phyloP scores from a whole-genome alignment of 2,329 filamentous ascomycete species.

The Calonectria hongkongensis region DNA sequence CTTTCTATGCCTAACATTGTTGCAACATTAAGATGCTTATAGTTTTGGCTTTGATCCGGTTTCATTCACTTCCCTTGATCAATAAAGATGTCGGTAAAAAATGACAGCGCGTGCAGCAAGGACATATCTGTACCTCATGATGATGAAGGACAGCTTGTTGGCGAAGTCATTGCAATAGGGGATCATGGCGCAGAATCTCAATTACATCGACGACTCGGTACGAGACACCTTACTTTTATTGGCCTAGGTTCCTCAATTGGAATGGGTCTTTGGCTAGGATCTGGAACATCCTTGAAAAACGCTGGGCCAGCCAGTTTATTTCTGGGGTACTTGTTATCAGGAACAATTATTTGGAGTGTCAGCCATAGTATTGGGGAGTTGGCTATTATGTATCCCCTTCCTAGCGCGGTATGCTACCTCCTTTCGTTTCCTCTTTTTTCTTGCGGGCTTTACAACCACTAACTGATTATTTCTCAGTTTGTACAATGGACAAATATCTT shows the following conservation, averaged over 20 bases:
- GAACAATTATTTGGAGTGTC: constrained; percentile 68
- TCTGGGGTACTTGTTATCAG: constrained; percentile 66
- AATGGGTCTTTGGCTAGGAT: constrained; percentile 68
- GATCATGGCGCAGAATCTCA: constrained; percentile 38
- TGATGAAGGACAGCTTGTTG: no score
- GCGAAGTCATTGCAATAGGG: no score
- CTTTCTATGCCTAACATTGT: no score
- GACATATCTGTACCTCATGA: no score
- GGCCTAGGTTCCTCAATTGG: constrained; percentile 68
- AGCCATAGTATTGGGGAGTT: constrained; percentile 68
- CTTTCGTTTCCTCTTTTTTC: no score
- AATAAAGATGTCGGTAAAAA: no score
- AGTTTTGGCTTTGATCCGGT: no score
- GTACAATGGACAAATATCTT: constrained; percentile 69
- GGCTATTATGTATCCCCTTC: constrained; percentile 67
- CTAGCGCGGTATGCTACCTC: constrained; percentile 44
- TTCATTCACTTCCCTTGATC: no score
- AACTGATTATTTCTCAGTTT: constrained; percentile 59
- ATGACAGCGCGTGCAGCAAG: no score
- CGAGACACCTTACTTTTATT: constrained; percentile 73
- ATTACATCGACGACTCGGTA: constrained; percentile 63
- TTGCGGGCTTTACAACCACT: background rate
- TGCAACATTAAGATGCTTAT: no score
- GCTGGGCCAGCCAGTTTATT: constrained; percentile 68
- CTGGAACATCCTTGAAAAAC: constrained; percentile 62